These are phyloP conservation scores for Microsporum ferrugineum DNA, from an alignment of 2,329 filamentous ascomycete species.

Conservation along the genomic window DNA sequence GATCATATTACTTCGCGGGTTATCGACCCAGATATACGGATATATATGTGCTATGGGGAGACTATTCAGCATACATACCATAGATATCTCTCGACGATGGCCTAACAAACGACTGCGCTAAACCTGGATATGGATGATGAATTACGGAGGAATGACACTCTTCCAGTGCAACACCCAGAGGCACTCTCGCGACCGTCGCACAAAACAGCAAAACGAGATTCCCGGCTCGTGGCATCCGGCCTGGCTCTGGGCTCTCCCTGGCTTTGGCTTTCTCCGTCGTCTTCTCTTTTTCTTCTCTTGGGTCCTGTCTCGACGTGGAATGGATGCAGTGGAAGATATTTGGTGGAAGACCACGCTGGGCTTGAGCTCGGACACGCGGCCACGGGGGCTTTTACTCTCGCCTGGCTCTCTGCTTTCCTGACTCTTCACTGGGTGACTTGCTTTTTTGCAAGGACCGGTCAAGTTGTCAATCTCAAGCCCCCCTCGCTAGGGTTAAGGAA, in stretches of 20 bases:
- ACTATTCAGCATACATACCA: too few relatives aligned
- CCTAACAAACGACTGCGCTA: background rate
- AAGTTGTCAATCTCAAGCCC: background rate
- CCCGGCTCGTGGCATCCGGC: background rate
- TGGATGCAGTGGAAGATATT: background rate
- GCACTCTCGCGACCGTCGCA: background rate
- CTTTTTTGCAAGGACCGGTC: background rate
- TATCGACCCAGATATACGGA: too few relatives aligned
- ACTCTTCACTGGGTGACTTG: background rate
- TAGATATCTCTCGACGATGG: too few relatives aligned
- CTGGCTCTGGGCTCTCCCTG: background rate
- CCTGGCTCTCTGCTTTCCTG: background rate
- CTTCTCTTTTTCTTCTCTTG: background rate
- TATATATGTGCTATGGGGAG: too few relatives aligned
- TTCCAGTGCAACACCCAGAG: background rate
- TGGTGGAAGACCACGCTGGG: background rate
- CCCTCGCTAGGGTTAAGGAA: background rate
- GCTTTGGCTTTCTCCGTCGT: background rate
- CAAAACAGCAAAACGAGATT: slow-evolving; percentile 2
- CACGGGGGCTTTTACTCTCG: background rate
- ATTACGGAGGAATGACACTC: background rate
- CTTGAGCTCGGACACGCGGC: slow-evolving; percentile 1
- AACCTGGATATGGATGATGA: background rate
- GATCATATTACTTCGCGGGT: background rate
- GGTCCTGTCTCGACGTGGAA: background rate